These are phyloP conservation scores for Citrus maxima DNA, from an alignment of 345 rosid genomes.

Conservation along the genomic window DNA sequence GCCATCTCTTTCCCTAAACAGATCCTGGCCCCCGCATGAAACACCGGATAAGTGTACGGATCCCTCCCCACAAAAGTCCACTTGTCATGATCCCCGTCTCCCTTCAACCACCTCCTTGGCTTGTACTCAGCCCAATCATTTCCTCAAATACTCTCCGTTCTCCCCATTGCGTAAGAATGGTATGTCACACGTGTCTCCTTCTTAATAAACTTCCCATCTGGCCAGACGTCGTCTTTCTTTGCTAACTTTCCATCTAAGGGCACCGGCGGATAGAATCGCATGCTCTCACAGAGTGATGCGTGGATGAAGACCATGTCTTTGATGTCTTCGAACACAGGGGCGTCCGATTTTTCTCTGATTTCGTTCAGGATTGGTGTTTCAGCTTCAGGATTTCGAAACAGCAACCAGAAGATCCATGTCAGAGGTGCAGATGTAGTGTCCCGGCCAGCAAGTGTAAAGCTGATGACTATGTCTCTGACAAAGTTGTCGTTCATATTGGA, in stretches of 20 bases:
- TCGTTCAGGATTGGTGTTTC: conserved; percentile 31
- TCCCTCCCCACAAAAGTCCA: conserved; percentile 42
- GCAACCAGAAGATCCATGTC: conserved; percentile 72
- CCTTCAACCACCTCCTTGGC: conserved; percentile 47
- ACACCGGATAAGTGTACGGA: conserved; percentile 36
- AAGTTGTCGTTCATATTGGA: conserved; percentile 24
- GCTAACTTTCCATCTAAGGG: conserved; percentile 42
- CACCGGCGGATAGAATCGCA: conserved; percentile 67
- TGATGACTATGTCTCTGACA: conserved; percentile 46
- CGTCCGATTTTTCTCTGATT: conserved; percentile 12
- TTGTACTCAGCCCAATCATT: conserved; percentile 40
- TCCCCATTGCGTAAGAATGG: conserved; percentile 53
- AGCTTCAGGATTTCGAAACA: conserved; percentile 35
- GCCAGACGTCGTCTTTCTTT: conserved; percentile 27
- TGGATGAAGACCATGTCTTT: conserved; percentile 31
- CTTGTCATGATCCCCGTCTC: conserved; percentile 21
- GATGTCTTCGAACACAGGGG: neutral
- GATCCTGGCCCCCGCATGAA: conserved; percentile 50
- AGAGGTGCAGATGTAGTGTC: conserved; percentile 81
- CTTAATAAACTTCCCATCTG: conserved; percentile 49
- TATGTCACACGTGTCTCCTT: conserved; percentile 38
- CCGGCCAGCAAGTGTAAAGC: conserved; percentile 62
- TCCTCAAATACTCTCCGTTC: conserved; percentile 47
- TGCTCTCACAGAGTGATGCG: conserved; percentile 47
- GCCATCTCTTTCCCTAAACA: conserved; percentile 57